Percentiles rank a stretch among this genome's conserved stretches.
phyloP scores from a whole-genome alignment of 164 flowering plant genomes.

The Litsea cubeba region DNA sequence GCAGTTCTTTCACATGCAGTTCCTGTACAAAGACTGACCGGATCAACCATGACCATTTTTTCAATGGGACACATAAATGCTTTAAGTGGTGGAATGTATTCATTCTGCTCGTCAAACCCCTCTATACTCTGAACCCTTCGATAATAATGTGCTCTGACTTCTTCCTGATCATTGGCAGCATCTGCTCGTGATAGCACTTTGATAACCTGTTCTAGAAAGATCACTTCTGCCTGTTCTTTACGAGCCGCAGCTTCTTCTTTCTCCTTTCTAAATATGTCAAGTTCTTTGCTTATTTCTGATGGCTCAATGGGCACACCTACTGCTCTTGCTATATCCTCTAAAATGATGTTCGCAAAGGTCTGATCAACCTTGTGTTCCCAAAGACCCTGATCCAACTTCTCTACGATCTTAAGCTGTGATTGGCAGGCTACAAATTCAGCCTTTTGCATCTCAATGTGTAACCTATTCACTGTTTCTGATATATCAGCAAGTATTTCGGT shows the following conservation, averaged over 20 bases:
- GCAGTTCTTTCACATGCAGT: slow-evolving; percentile 64
- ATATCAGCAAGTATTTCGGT: slow-evolving; percentile 49
- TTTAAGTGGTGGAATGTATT: slow-evolving; percentile 40
- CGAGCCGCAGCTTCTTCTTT: slow-evolving; percentile 59
- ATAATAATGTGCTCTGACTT: slow-evolving; percentile 39
- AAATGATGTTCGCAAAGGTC: slow-evolving; percentile 61
- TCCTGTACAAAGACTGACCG: slow-evolving; percentile 66
- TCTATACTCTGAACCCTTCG: slow-evolving; percentile 39
- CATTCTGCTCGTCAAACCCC: slow-evolving; percentile 30
- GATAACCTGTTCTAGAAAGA: slow-evolving; percentile 60
- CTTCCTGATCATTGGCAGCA: slow-evolving; percentile 62
- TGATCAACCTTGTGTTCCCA: slow-evolving; percentile 45
- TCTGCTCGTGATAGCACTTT: slow-evolving; percentile 62
- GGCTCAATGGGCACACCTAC: slow-evolving; percentile 68
- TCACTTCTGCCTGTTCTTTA: slow-evolving; percentile 52
- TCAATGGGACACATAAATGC: slow-evolving; percentile 50
- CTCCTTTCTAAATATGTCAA: slow-evolving; percentile 48
- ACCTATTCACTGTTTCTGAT: slow-evolving; percentile 46
- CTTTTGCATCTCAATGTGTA: slow-evolving; percentile 68
- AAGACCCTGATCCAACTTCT: slow-evolving; percentile 56
- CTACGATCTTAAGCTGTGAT: slow-evolving; percentile 45
- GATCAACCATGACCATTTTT: slow-evolving; percentile 53
- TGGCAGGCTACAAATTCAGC: slow-evolving; percentile 55
- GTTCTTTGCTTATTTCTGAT: slow-evolving; percentile 54
- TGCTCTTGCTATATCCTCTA: slow-evolving; percentile 62